These are phyloP conservation scores for Venturia aucupariae DNA, from an alignment of 2,329 filamentous ascomycete genomes.

Conservation along the genomic window DNA sequence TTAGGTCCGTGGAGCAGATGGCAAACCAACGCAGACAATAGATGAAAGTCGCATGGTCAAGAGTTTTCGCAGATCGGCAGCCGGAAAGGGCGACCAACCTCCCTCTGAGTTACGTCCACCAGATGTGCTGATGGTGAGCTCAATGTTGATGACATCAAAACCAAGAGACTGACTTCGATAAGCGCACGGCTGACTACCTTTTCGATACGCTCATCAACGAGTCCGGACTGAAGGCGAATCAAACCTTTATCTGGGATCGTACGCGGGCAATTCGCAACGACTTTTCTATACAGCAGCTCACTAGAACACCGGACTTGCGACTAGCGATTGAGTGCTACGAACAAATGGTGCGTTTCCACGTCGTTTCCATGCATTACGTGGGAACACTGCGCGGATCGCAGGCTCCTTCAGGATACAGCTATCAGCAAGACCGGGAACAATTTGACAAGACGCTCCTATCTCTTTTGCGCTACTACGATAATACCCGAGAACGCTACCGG, in stretches of 20 bases:
- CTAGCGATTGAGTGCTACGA: slow-evolving; percentile 53
- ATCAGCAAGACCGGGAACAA: slow-evolving; percentile 54
- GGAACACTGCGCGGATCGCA: slow-evolving; percentile 26
- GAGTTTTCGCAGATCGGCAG: slow-evolving; percentile 52
- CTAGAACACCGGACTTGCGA: slow-evolving; percentile 45
- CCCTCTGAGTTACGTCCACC: slow-evolving; percentile 56
- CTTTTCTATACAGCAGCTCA: slow-evolving; percentile 53
- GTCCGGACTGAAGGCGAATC: not conserved
- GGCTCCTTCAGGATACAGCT: slow-evolving; percentile 44
- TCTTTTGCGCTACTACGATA: slow-evolving; percentile 51
- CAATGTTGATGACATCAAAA: not conserved
- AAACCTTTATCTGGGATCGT: slow-evolving; percentile 54
- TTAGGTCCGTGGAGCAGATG: not conserved
- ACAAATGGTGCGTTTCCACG: slow-evolving; percentile 54
- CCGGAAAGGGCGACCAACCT: slow-evolving; percentile 53
- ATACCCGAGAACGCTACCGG: slow-evolving; percentile 35
- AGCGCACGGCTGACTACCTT: slow-evolving; percentile 36
- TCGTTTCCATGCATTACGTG: slow-evolving; percentile 52
- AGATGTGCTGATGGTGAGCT: slow-evolving; percentile 30
- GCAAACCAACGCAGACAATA: slow-evolving; percentile 22
- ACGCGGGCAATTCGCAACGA: slow-evolving; percentile 57
- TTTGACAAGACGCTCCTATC: slow-evolving; percentile 54
- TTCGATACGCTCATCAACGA: slow-evolving; percentile 36
- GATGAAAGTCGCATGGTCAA: slow-evolving; percentile 52
- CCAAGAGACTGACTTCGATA: slow-evolving; percentile 11